Evolutionary conservation across 768 basidiomycete genomes (phyloP).

Genomic region (Lyophyllum semitale): DNA sequence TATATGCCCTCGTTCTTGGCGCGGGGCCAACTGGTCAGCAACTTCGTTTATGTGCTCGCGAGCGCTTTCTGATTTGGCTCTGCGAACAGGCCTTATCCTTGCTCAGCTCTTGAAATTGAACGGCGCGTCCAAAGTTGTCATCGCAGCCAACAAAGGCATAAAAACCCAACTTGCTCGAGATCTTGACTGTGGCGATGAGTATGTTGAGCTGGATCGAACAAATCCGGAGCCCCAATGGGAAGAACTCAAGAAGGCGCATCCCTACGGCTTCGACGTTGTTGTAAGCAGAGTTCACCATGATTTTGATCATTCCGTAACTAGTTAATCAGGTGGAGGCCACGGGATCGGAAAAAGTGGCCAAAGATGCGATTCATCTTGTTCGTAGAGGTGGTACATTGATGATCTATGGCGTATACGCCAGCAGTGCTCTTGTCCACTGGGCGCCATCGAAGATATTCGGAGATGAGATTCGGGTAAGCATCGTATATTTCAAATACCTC

Average conservation of each 20-base stretch:
- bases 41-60: not conserved
- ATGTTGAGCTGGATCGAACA: conserved; percentile 70
- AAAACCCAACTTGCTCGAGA: conserved; percentile 76
- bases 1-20: conserved; percentile 73
- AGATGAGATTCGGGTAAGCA: conserved; percentile 63
- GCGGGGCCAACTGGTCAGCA: conserved; percentile 67
- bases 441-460: conserved; percentile 74
- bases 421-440: conserved; percentile 69
- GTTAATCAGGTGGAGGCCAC: conserved; percentile 58
- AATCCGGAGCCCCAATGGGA: conserved; percentile 69
- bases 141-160: conserved; percentile 76
- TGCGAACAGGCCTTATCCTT: conserved; percentile 58
- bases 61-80: not conserved
- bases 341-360: conserved; percentile 70
- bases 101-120: conserved; percentile 78
- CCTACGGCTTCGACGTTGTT: conserved; percentile 81
- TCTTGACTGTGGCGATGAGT: conserved; percentile 70
- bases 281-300: conserved; percentile 21
- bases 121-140: conserved; percentile 67
- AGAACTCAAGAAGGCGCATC: conserved; percentile 65
- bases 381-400: conserved; percentile 69
- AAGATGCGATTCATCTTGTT: conserved; percentile 75
- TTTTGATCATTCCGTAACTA: not conserved
- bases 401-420: conserved; percentile 79
- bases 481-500: not conserved